Conservation (phyloP, 1,284 basidiomycete genomes). For the Ganoderma multipileum region DNA sequence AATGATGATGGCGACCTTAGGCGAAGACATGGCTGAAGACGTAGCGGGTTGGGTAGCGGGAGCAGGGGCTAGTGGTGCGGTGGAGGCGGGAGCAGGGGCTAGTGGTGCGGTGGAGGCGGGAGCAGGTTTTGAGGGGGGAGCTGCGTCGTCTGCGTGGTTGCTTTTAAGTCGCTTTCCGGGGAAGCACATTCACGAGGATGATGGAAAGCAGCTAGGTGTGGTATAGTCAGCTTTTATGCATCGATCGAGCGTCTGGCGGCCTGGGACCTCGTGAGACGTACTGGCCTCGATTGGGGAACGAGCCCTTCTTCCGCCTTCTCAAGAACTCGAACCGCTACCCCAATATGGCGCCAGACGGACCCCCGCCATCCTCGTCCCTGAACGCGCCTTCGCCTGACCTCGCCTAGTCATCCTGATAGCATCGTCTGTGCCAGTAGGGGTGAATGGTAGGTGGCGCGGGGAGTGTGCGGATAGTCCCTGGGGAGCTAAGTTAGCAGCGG, state of each 20-base stretch:
- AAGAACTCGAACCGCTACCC: constrained; percentile 5
- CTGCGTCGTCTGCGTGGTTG: constrained; percentile 41
- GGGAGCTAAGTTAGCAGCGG: not conserved
- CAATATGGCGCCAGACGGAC: not conserved
- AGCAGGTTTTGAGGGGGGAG: constrained; percentile 29
- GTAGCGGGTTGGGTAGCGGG: constrained; percentile 27
- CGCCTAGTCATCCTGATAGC: not conserved
- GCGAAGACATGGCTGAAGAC: constrained; percentile 41
- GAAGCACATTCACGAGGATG: constrained; percentile 47
- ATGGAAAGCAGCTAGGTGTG: not conserved
- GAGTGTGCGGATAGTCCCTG: not conserved
- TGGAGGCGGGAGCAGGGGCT: constrained; percentile 23
- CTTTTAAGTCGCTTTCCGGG: constrained; percentile 47
- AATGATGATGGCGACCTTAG: constrained; percentile 82
- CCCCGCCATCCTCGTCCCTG: not conserved
- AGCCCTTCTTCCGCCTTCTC: constrained; percentile 3
- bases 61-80: constrained; percentile 24
- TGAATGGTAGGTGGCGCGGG: not conserved
- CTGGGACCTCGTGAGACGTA: constrained; percentile 25
- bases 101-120: constrained; percentile 23
- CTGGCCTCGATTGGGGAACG: constrained; percentile 22
- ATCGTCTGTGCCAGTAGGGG: not conserved
- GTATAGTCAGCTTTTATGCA: constrained; percentile 14
- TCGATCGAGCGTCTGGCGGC: constrained; percentile 28
- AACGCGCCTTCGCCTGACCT: not conserved